phyloP scores from a whole-genome alignment of 1,139 yeast genomes.

The Meyerozyma sp. region DNA sequence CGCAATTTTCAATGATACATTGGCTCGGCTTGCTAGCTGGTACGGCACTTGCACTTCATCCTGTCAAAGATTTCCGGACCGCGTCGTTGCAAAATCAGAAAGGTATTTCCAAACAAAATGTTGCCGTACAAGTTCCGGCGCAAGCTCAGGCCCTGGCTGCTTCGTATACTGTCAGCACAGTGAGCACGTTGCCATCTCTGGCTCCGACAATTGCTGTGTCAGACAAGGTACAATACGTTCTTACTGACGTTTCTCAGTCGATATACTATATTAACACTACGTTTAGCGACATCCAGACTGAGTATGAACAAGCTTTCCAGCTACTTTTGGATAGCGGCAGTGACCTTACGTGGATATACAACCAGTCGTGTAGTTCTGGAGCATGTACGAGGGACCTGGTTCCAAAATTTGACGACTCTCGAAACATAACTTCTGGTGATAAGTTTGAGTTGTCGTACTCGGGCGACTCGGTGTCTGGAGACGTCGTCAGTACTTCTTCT shows the following conservation, averaged over 20 bases:
- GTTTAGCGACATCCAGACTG: slow-evolving; percentile 19
- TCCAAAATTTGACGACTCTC: slow-evolving; percentile 17
- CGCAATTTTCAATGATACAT: background rate
- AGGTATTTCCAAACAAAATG: background rate
- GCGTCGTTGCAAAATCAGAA: background rate
- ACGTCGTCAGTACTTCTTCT: slow-evolving; percentile 19
- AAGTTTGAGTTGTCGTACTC: slow-evolving; percentile 47
- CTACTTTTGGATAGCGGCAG: slow-evolving; percentile 64
- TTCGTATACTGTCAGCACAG: background rate
- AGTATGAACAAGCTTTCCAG: slow-evolving; percentile 37
- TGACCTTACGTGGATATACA: slow-evolving; percentile 61
- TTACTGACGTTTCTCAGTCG: slow-evolving; percentile 22
- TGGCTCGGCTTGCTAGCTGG: background rate
- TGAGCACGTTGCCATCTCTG: slow-evolving; percentile 6
- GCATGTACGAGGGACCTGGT: slow-evolving; percentile 32
- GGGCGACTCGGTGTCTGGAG: slow-evolving; percentile 52
- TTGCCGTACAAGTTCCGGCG: background rate
- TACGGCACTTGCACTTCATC: slow-evolving; percentile 5
- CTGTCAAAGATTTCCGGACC: slow-evolving; percentile 10
- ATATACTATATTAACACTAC: slow-evolving; percentile 20
- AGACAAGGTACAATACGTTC: slow-evolving; percentile 18
- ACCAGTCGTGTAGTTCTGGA: slow-evolving; percentile 40
- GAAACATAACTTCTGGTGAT: slow-evolving; percentile 9
- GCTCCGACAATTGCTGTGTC: slow-evolving; percentile 17
- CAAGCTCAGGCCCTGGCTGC: background rate